Base-by-base conservation (phyloP, 1,284 basidiomycete species). In the Melampsora americana region DNA sequence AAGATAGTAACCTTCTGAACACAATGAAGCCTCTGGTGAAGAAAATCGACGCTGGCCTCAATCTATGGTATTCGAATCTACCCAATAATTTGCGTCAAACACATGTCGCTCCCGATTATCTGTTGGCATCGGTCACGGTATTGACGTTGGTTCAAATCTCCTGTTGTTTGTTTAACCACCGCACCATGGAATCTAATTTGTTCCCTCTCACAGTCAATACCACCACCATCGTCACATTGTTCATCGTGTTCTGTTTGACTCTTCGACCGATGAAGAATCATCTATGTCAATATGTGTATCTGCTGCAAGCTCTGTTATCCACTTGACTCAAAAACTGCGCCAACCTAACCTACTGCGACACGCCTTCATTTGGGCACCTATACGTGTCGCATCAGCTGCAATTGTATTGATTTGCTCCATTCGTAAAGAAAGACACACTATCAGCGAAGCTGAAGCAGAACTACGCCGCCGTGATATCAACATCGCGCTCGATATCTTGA, bases 271-370 rank as follows among this genome's bases (percentile, higher is more conserved):
- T 35, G 7, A 30, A 35, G 42, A 73, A 23, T 44, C 50, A 16
- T 53, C 46, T 23, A 12, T 73, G 11, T 12, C 35, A n/a, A 53
- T 32, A 28, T 66, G 30, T 66, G 30, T 64, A n/a, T 30, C 50
- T 32, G 20, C 48, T 35, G 61, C 62, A 14, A 66, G 50, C 11
- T 39, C 18, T 7, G 39, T 64, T 14, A 66, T 73, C 26, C 48
- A 66, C 26, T 35, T 20, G 9, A 32, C 56, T 18, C 28, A 73
- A 32, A 66, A 73, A 73, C 50, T 73, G 3, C 70, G 70, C 9
- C 26, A 42, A 39, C 61, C 26, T 12, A 66, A 66, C 46, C 18
- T 73, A 32, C 66, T 73, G 28, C 44, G 32, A 1, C 16, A 16
- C 26, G 20, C 39, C 9, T 73, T 73, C 16, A 53, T 32, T 20